Percentiles rank a stretch among this genome's conserved stretches.
These are phyloP conservation scores for Ustilago shanxiensis DNA, from an alignment of 1,284 basidiomycete species.

Conservation along the genomic window DNA sequence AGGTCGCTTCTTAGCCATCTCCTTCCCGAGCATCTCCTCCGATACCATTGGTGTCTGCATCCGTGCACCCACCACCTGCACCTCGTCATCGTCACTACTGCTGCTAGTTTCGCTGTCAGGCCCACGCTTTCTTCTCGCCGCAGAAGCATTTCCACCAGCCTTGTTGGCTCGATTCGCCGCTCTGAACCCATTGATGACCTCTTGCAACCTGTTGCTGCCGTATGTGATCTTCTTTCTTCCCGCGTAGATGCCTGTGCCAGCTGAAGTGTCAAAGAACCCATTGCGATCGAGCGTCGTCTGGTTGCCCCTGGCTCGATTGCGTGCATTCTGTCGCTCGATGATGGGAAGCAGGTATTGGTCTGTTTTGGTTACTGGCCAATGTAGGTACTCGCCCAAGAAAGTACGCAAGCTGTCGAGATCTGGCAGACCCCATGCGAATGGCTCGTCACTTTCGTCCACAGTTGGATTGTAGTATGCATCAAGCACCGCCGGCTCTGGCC, in stretches of 20 bases:
- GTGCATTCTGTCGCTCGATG: constrained; percentile 76
- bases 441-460: constrained; percentile 90
- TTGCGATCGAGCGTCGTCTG: constrained; percentile 75
- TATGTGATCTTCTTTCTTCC: constrained; percentile 84
- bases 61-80: constrained; percentile 40
- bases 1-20: constrained; percentile 53
- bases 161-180: constrained; percentile 32
- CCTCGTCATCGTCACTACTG: constrained; percentile 30
- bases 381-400: constrained; percentile 85
- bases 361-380: constrained; percentile 87
- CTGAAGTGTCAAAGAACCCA: constrained; percentile 73
- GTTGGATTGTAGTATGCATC: constrained; percentile 88
- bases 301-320: constrained; percentile 66
- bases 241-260: constrained; percentile 75
- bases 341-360: constrained; percentile 93
- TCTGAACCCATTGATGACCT: constrained; percentile 84
- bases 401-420: constrained; percentile 82
- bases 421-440: constrained; percentile 96
- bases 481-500: constrained; percentile 91
- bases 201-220: constrained; percentile 86
- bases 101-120: constrained; percentile 8
- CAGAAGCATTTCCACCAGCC: neutral
- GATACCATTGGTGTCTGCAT: constrained; percentile 39
- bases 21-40: constrained; percentile 60
- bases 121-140: neutral